These are phyloP conservation scores for Plasmopara viticola DNA, from an alignment of 352 stramenopile genomes.

Conservation along the genomic window DNA sequence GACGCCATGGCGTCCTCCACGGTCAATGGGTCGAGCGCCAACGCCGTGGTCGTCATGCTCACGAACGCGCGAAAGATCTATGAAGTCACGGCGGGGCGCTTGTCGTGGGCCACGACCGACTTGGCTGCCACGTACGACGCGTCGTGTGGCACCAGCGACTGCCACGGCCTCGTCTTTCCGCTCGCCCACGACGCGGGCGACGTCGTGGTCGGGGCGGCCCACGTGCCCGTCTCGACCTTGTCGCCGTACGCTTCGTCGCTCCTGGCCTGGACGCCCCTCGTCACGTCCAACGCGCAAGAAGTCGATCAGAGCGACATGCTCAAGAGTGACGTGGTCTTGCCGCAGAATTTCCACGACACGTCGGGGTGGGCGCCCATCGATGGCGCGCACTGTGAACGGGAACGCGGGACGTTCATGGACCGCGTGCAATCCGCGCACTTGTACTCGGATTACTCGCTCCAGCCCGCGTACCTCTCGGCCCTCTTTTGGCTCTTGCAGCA, in stretches of 20 bases:
- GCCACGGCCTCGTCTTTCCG: constrained; percentile 26
- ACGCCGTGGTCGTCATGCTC: constrained; percentile 26
- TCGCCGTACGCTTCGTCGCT: constrained; percentile 24
- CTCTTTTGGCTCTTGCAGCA: constrained; percentile 53
- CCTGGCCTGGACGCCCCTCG: constrained; percentile 29
- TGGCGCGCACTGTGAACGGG: constrained; percentile 33
- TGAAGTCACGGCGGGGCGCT: constrained; percentile 36
- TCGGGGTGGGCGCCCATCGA: constrained; percentile 26
- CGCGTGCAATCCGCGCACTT: constrained; percentile 34
- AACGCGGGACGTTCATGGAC: constrained; percentile 39
- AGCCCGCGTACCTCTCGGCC: constrained; percentile 39
- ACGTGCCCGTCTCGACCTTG: constrained; percentile 30
- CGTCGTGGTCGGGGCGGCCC: constrained; percentile 24
- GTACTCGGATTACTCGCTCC: constrained; percentile 43
- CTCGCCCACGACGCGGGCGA: constrained; percentile 11
- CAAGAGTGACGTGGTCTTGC: constrained; percentile 55
- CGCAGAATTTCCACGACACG: constrained; percentile 33
- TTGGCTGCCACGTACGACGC: constrained; percentile 28
- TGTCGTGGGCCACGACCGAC: constrained; percentile 34
- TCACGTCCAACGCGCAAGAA: constrained; percentile 43
- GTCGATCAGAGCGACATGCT: constrained; percentile 40
- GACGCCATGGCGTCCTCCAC: constrained; percentile 31
- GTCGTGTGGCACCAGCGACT: constrained; percentile 23
- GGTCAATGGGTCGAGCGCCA: constrained; percentile 3
- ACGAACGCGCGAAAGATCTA: constrained; percentile 39